A percentile compares a stretch with the other conserved stretches of the same genome.
Evolutionary conservation across 73 alveolate genomes (phyloP).

Genomic region (Tetrahymena malaccensis): DNA sequence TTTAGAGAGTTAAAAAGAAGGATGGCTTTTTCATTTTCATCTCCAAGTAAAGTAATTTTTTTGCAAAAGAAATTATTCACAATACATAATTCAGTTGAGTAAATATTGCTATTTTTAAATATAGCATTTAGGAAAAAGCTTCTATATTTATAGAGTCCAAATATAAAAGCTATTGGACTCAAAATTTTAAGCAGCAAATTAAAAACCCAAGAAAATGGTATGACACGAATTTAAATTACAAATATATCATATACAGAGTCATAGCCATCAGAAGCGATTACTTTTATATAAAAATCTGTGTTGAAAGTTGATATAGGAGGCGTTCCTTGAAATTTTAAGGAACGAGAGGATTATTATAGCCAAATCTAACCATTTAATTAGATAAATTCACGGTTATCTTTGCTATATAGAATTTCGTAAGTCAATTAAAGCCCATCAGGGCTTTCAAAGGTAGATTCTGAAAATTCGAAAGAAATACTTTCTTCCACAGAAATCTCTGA

Average conservation of each 20-base stretch:
- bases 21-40: not conserved
- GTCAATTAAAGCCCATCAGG: not conserved
- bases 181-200: not conserved
- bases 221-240: not conserved
- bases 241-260: not conserved
- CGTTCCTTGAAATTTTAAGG: not conserved
- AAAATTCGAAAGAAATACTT: not conserved
- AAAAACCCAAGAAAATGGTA: not conserved
- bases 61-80: not conserved
- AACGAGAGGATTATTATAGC: not conserved
- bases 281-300: not conserved
- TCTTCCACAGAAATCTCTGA: not conserved
- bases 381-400: not conserved
- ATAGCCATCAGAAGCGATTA: not conserved
- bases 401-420: not conserved
- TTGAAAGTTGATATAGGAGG: not conserved
- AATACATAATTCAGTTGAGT: not conserved
- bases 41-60: not conserved
- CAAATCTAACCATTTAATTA: not conserved
- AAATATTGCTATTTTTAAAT: not conserved
- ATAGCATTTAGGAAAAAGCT: not conserved
- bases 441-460: not conserved
- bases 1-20: not conserved
- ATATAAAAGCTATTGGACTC: not conserved
- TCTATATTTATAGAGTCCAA: not conserved